Conservation (phyloP, 2,329 filamentous ascomycete species). For the Colletotrichum shisoi region DNA sequence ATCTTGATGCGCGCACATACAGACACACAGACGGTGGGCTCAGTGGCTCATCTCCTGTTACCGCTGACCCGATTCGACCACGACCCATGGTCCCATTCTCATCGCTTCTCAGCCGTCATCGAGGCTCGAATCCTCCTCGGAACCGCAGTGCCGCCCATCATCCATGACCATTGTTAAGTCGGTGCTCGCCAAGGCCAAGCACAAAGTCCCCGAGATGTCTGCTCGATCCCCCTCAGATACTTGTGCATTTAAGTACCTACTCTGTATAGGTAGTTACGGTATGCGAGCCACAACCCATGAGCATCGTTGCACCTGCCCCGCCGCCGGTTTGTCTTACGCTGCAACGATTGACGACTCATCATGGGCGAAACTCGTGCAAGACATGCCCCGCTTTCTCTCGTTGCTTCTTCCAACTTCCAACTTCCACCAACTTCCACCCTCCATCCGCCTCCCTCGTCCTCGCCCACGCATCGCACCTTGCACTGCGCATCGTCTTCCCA, state of each 20-base stretch:
- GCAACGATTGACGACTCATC: not conserved
- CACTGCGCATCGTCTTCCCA: slow-evolving; percentile 1
- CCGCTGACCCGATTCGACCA: no score
- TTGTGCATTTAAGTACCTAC: not conserved
- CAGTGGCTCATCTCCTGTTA: not conserved
- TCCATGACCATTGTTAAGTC: not conserved
- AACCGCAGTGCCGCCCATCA: slow-evolving; percentile 8
- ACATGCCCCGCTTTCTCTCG: not conserved
- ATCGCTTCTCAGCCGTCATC: not conserved
- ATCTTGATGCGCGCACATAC: slow-evolving; percentile 10
- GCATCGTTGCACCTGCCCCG: not conserved
- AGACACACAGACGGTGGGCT: not conserved
- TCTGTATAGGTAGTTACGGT: not conserved
- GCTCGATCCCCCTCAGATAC: slow-evolving; percentile 13
- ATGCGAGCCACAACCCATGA: no score
- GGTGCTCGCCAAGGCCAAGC: slow-evolving; percentile 10
- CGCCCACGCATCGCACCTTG: slow-evolving; percentile 1
- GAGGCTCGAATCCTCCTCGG: not conserved
- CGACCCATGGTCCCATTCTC: not conserved
- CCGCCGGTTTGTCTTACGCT: slow-evolving; percentile 3
- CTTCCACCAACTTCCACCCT: not conserved
- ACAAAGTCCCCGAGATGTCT: slow-evolving; percentile 24
- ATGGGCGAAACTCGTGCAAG: not conserved
- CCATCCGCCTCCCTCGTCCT: not conserved
- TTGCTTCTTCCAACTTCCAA: slow-evolving; percentile 27